Base-by-base conservation (phyloP, 768 basidiomycete genomes). In the Nidularia sp. region DNA sequence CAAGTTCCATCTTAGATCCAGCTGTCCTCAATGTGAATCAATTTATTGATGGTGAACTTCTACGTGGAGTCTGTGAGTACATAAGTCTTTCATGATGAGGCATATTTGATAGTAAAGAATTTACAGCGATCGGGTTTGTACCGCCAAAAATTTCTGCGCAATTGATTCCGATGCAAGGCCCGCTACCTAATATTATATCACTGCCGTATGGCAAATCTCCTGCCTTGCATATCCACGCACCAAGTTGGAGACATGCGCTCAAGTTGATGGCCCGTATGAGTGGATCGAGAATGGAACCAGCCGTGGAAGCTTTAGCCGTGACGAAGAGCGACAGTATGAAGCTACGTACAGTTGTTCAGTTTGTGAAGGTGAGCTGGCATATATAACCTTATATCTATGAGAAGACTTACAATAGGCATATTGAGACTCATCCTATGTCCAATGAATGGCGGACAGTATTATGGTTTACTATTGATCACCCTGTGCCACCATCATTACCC, bases 391-490 rank as follows among this genome's bases (percentile, higher is more conserved):
- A 18, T 18, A 18, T 18, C 18, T 18, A 18, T 18, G 18, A 18
- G 18, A 18, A 18, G 18, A 18, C 18, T 18, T 18, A 18, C 18
- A 18, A 18, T 18, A 18, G 32, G 34, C 45, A 15, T 33, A 33
- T 44, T 13, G 33, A 90, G 88, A 74, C 84, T 6, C 81, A 86
- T 59, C 80, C 76, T 36, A 61, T 73, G 15, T 76, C 84, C 0
- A 60, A 68, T 4, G 80, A 84, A 13, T 93, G 90, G 90, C 78
- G 85, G 50, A 84, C 84, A 7, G 70, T 92, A 18, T 65, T 92
- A 12, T 92, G 89, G 77, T 81, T 93, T 57, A 85, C 86, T 1
- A 79, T 89, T 50, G 90, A 93, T 60, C 73, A 83, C 59, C 81
- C 84, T 1, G 62, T 81, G 1, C 85, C 88, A 31, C 59, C 71